Conservation (phyloP, 176 grass and related monocot genomes). For the Rhynchospora tenuis region DNA sequence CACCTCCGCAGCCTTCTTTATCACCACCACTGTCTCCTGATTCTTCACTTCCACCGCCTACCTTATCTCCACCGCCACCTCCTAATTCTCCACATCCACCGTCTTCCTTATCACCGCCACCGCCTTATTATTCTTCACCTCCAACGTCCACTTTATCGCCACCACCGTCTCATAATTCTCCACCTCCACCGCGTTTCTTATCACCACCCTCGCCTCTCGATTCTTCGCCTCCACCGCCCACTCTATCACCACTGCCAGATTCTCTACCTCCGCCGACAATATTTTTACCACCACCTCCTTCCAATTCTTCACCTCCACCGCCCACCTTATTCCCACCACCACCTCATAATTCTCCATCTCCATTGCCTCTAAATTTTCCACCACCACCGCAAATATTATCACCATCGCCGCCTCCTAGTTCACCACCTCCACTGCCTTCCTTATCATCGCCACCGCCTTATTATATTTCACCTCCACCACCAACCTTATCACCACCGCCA, state of each 20-base stretch:
- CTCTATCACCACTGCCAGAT: neutral
- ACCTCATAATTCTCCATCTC: neutral
- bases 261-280: neutral
- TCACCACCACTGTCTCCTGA: too few species aligned
- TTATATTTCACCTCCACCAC: neutral
- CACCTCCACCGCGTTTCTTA: neutral
- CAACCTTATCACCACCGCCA: conserved; percentile 15
- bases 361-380: neutral
- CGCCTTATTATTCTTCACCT: neutral
- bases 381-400: conserved; percentile 8
- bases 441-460: too few species aligned
- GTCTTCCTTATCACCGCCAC: neutral
- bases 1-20: too few species aligned
- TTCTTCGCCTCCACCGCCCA: too few species aligned
- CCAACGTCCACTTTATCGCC: neutral
- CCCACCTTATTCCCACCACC: neutral
- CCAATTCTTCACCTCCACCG: neutral
- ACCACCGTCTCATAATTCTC: neutral
- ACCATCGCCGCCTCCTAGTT: neutral
- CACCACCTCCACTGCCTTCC: too few species aligned
- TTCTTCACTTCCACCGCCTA: too few species aligned
- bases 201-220: neutral
- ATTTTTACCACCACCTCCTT: neutral
- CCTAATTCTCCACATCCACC: neutral
- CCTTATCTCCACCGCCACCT: too few species aligned